Evolutionary conservation across 2,329 filamentous ascomycete species (phyloP), one percentile per base, ranked within the genome.

Genomic region (Pseudocercospora macadamiae): DNA sequence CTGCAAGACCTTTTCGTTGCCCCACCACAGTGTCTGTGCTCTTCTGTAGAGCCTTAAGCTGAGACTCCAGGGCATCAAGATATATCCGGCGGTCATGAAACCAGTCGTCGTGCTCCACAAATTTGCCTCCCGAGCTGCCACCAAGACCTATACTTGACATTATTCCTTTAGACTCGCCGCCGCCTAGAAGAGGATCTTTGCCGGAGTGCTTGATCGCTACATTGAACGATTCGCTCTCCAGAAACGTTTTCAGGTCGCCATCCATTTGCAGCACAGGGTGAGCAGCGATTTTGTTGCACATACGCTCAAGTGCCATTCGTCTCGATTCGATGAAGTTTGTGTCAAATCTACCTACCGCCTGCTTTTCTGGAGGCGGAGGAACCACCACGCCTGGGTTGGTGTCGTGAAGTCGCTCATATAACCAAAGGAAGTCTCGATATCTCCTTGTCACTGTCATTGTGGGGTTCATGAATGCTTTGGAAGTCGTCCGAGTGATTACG

Each of bases 41-140:
- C 77, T 97, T 97, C 69, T 97, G 83, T 14, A 97, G 81, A 8
- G 90, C 88, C 74, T 93, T 96, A 61, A 71, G 83, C 74, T 97
- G 93, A 68, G 86, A 92, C 72, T 97, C 93, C 34, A 97, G 83
- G 3, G 93, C 93, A 73, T 99, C 95, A 9, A 99, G 84, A 71
- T 99, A 99, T 55, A 97, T 86, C 70, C 89, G 91, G 62, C 95
- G 91, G 67, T 99, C 95, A 69, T 99, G 93, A 78, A 99, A 99
- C 95, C 93, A 99, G 77, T 99, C 95, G 73, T 99, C 95, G 72
- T 97, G 95, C 76, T 99, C 95, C 36, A 99, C 87, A 77, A 99
- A 99, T 75, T 99, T 99, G 60, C 82, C 82, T 30, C 77, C 77
- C 68, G 83, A 87, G 26, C 93, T 90, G 63, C 83, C 89, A 63